Evolutionary conservation across 768 basidiomycete species (phyloP).

Genomic region (Multifurca ochricompacta): DNA sequence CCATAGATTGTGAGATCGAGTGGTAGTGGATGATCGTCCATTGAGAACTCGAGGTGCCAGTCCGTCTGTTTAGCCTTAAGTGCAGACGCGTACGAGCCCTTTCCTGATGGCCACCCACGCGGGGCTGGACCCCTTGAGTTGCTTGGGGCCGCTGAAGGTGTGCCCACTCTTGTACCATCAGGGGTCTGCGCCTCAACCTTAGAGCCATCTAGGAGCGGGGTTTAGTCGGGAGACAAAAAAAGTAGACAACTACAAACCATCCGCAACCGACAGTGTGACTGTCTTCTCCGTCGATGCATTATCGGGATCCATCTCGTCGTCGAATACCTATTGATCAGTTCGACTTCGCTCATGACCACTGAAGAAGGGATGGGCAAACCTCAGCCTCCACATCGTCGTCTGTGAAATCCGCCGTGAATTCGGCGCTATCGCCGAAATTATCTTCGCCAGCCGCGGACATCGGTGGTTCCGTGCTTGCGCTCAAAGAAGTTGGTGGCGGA

Average conservation of each 20-base stretch:
- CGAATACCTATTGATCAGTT: conserved; percentile 49
- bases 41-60: conserved; percentile 95
- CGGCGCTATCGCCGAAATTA: conserved; percentile 50
- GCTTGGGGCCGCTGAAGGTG: conserved; percentile 54
- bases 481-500: conserved; percentile 1
- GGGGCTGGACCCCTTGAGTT: conserved; percentile 32
- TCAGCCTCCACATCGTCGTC: conserved; percentile 85
- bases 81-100: conserved; percentile 88
- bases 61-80: conserved; percentile 88
- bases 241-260: conserved; percentile 40
- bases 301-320: conserved; percentile 79
- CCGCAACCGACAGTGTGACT: conserved; percentile 72
- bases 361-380: conserved; percentile 26
- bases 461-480: conserved; percentile 24
- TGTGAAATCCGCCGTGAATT: conserved; percentile 65
- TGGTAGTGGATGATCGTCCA: conserved; percentile 81
- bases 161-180: conserved; percentile 89
- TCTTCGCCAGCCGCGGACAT: conserved; percentile 33
- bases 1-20: conserved; percentile 93
- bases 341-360: not conserved
- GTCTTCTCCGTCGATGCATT: conserved; percentile 70
- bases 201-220: conserved; percentile 58
- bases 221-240: conserved; percentile 2
- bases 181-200: conserved; percentile 95
- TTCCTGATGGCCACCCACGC: conserved; percentile 29